Evolutionary conservation across 306 rosid species (phyloP), one percentile per base, ranked within the genome.

Genomic region (Cucumis cinereus): DNA sequence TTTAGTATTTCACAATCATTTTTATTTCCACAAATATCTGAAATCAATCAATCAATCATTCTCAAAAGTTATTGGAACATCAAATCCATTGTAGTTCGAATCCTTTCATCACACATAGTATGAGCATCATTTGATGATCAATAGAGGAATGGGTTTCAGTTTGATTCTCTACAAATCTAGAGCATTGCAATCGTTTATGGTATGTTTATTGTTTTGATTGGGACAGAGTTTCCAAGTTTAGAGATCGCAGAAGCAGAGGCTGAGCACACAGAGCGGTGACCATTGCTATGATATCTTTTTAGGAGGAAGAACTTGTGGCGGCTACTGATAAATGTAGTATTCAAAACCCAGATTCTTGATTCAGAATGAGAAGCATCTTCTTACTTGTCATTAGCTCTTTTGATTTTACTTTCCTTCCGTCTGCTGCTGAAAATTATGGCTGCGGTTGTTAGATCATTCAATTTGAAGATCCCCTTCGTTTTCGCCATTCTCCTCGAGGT

Each of bases 321-420:
- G 75, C 75, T 47, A 70, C 22, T 70, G 22, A 43, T 70, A 50
- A 70, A 70, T 70, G 75, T 52, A 70, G 74, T 19, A 69, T 22
- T 45, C 52, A 45, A 14, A 26, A 14, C 23, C 54, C 55, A 47
- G 58, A 70, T 70, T 36, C 50, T 70, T 47, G 75, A 70, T 70
- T 45, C 38, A 45, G 38, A 45, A 7, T 70, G 58, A 70, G 24
- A 71, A 24, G 40, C 56, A 26, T 70, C 40, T 47, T 69, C 75
- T 7, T 69, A 14, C 57, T 69, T 45, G 75, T 22, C 38, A 69
- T 69, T 69, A 7, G 2, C 22, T 45, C 57, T 15, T 22, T 50
- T 45, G 30, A 47, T 45, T 69, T 69, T 19, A 15, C 19, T 45
- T 68, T 68, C 74, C 45, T 68, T 68, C 33, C 33, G 53, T 40